Base-by-base conservation (phyloP, 2,329 filamentous ascomycete species). In the Xylariaceae sp. region DNA sequence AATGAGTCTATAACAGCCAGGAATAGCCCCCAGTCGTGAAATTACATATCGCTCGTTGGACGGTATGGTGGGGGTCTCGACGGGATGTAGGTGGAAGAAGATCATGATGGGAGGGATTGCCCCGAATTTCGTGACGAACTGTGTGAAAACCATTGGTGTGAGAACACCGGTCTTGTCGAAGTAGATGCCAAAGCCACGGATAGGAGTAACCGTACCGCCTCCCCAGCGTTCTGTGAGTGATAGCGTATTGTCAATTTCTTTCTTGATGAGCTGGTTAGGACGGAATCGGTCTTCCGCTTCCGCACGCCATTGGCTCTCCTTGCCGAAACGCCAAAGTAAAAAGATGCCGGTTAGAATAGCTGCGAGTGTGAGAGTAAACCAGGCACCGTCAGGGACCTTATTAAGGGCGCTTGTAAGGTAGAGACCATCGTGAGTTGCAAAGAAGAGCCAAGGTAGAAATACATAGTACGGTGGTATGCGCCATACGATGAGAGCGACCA, bases 301-400 rank as follows among this genome's bases (percentile, higher is more conserved):
- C 2, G 89, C 85, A 6, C 74, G 75, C 89, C 90, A 93, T 69
- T 93, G 90, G 58, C 85, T 82, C 68, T 92, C 88, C 70, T 93
- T 92, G 14, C 90, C 90, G 65, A 86, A 93, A 28, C 90, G 83
- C 90, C 90, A 93, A 9, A 92, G 79, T 2, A 91, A 78, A 67
- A 93, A 89, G 39, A 92, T 73, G 39, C 73, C 76, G 0, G 87
- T 82, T 2, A 93, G 80, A 7, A 89, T 75, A 3, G 78, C 76
- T 0, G 88, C 80, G 4, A 93, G 78, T 0, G 85, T 78, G 1
- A 92, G 75, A 0, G 90, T 92, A 68, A 93, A 91, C 90, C 90
- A 93, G 1, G 88, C 90, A 1, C 90, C 90, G 8, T 87, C 80
- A 0, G 90, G 89, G 0, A 93, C 86, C 69, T 93, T 93, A 44